phyloP scores from a whole-genome alignment of 1,284 basidiomycete genomes.

The Schizophyllum commune region DNA sequence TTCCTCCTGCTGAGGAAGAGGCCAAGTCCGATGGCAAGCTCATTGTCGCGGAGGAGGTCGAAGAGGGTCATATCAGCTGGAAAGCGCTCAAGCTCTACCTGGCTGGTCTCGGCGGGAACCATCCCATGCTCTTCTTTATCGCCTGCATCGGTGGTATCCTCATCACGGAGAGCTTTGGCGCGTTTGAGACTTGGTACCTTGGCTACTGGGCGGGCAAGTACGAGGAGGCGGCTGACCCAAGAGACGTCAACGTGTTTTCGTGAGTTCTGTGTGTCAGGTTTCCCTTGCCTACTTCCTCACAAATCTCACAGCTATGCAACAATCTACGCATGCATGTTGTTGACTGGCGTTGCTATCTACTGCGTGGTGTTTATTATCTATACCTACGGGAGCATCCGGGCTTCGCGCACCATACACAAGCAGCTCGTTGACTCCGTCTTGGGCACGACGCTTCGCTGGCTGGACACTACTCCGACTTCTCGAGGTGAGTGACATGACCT shows the following conservation, averaged over 20 bases:
- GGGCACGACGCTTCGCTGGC: conserved; percentile 26
- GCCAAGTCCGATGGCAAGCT: conserved; percentile 46
- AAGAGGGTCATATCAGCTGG: conserved; percentile 48
- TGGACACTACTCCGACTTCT: conserved; percentile 42
- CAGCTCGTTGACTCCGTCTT: conserved; percentile 16
- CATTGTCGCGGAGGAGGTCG: conserved; percentile 61
- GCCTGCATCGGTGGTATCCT: conserved; percentile 19
- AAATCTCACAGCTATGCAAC: conserved; percentile 33
- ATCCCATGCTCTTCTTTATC: conserved; percentile 31
- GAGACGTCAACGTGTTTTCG: conserved; percentile 18
- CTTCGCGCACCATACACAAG: conserved; percentile 14
- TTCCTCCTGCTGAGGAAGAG: neutral
- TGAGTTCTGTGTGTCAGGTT: conserved; percentile 11
- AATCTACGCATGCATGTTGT: conserved; percentile 23
- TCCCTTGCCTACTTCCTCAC: too few relatives aligned
- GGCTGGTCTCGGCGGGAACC: conserved; percentile 10
- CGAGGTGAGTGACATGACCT: conserved; percentile 11
- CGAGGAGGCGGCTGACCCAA: conserved; percentile 3
- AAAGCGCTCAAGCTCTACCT: conserved; percentile 9
- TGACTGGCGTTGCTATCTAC: neutral
- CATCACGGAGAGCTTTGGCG: conserved; percentile 13
- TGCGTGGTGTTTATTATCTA: conserved; percentile 6
- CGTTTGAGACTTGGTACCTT: conserved; percentile 38
- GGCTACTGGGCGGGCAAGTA: conserved; percentile 20
- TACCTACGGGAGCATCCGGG: conserved; percentile 12